Conservation (phyloP, 2,329 filamentous ascomycete species). For the Teratosphaeria zuluensis region DNA sequence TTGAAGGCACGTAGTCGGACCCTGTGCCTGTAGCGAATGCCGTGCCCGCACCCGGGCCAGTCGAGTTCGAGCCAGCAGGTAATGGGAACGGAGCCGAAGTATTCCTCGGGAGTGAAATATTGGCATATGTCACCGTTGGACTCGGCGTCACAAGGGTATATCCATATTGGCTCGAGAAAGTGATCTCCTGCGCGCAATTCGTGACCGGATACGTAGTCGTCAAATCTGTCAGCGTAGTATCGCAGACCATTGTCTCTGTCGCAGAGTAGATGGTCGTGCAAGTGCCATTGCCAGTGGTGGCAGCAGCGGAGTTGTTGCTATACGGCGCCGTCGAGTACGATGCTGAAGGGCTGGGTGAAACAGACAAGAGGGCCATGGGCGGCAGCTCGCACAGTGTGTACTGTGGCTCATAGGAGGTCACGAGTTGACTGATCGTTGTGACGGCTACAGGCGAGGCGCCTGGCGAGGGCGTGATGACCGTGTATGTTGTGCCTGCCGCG, state of each 20-base stretch:
- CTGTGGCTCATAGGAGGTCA: slow-evolving; percentile 33
- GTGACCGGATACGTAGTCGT: slow-evolving; percentile 32
- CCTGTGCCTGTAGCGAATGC: slow-evolving; percentile 1
- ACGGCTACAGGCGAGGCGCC: slow-evolving; percentile 32
- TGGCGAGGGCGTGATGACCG: slow-evolving; percentile 32
- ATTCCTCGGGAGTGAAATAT: slow-evolving; percentile 5
- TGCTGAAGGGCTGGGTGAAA: slow-evolving; percentile 15
- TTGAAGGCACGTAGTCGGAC: not conserved
- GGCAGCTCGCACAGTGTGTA: slow-evolving; percentile 35
- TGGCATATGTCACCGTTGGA: slow-evolving; percentile 13
- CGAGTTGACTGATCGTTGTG: slow-evolving; percentile 34
- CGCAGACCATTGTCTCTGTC: slow-evolving; percentile 34
- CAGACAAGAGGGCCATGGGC: slow-evolving; percentile 25
- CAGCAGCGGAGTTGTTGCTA: slow-evolving; percentile 27
- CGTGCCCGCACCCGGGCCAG: slow-evolving; percentile 1
- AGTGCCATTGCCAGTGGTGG: slow-evolving; percentile 23
- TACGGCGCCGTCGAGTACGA: slow-evolving; percentile 26
- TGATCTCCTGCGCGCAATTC: slow-evolving; percentile 35
- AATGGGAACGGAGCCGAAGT: not conserved
- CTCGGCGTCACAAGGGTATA: slow-evolving; percentile 31
- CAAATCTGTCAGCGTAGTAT: slow-evolving; percentile 34
- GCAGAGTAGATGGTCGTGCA: slow-evolving; percentile 34
- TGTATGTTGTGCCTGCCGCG: not conserved
- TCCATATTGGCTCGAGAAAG: slow-evolving; percentile 37
- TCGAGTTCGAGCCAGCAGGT: slow-evolving; percentile 3